Evolutionary conservation across 208 protist genomes (phyloP).

Genomic region (Leishmania lainsoni): DNA sequence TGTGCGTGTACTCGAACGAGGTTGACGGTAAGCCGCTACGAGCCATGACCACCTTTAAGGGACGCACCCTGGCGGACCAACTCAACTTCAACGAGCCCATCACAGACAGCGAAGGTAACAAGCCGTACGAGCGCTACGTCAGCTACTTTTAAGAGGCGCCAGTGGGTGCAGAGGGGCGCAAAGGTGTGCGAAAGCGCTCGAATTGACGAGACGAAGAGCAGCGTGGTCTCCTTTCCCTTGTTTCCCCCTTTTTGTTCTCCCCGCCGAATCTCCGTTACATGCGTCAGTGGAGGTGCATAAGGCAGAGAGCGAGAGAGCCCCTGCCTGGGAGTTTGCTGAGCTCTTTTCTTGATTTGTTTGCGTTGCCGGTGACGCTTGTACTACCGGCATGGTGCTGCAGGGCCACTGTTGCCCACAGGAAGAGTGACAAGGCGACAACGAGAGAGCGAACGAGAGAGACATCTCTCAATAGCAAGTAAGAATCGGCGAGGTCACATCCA

Average conservation of each 20-base stretch:
- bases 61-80: slow-evolving; percentile 58
- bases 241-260: neutral
- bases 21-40: slow-evolving; percentile 69
- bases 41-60: slow-evolving; percentile 56
- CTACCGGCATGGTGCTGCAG: neutral
- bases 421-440: neutral
- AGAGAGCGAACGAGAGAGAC: neutral
- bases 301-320: neutral
- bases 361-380: neutral
- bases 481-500: too few species aligned
- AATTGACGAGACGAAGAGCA: neutral
- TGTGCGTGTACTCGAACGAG: slow-evolving; percentile 58
- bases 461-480: neutral
- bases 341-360: neutral
- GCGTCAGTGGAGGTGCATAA: neutral
- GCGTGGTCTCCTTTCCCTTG: neutral
- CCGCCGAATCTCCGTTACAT: neutral
- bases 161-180: neutral
- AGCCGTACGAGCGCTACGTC: slow-evolving; percentile 41
- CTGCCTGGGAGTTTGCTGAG: neutral
- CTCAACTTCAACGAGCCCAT: slow-evolving; percentile 81
- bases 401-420: neutral
- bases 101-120: slow-evolving; percentile 50
- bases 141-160: slow-evolving; percentile 30
- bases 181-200: neutral